Conservation (phyloP, 257 asterid species). For the Anisodus tanguticus region DNA sequence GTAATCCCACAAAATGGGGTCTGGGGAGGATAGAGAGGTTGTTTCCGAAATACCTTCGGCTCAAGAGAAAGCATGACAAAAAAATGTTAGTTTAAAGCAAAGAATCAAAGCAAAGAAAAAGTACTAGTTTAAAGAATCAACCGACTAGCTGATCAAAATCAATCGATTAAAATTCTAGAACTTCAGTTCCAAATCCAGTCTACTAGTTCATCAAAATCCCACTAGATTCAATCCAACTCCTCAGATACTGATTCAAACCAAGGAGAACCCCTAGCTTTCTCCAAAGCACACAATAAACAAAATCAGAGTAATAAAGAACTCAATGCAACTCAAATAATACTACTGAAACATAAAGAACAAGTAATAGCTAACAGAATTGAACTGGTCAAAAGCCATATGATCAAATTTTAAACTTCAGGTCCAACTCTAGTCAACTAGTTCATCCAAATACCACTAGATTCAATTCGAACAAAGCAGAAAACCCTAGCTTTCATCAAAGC, state of each 20-base stretch:
- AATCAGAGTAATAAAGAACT: not conserved
- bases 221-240: not conserved
- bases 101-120: not conserved
- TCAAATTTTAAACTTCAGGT: not conserved
- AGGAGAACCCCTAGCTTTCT: too few relatives aligned
- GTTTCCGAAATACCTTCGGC: too few relatives aligned
- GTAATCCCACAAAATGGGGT: too few relatives aligned
- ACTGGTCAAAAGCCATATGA: not conserved
- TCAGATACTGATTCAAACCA: too few relatives aligned
- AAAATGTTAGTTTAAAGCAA: not conserved
- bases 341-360: too few relatives aligned
- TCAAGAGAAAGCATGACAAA: too few relatives aligned
- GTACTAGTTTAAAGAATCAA: not conserved
- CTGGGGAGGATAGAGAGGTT: too few relatives aligned
- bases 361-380: too few relatives aligned
- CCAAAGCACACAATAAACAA: not conserved
- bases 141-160: not conserved
- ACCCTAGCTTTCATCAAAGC: not conserved
- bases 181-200: not conserved
- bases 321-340: too few relatives aligned
- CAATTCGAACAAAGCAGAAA: not conserved
- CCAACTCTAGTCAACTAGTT: not conserved
- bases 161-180: too few relatives aligned
- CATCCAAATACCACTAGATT: not conserved
- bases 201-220: not conserved